phyloP scores from a whole-genome alignment of 1,284 basidiomycete genomes.

The Cryptococcus floricola region DNA sequence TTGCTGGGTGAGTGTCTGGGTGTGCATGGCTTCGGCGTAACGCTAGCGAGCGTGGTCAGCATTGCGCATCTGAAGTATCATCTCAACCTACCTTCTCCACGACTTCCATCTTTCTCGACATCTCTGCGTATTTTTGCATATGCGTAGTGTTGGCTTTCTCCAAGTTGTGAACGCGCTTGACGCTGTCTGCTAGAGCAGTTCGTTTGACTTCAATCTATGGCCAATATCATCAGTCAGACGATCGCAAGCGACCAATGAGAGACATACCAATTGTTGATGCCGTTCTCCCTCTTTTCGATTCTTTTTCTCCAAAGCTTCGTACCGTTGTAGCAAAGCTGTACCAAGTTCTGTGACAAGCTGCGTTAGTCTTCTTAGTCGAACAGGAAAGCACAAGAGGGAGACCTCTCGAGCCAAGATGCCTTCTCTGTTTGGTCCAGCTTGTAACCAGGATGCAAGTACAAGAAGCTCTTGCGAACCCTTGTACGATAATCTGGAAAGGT shows the following conservation, averaged over 20 bases:
- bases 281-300: too few species aligned
- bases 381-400: too few species aligned
- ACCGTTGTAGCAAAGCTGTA: too few species aligned
- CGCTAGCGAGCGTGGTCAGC: constrained; percentile 52
- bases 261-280: too few species aligned
- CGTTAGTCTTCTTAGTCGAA: too few species aligned
- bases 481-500: too few species aligned
- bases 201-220: constrained; percentile 38
- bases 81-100: constrained; percentile 46
- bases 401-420: too few species aligned
- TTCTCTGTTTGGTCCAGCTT: too few species aligned
- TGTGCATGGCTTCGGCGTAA: constrained; percentile 64
- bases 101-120: constrained; percentile 38
- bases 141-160: constrained; percentile 46
- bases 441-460: too few species aligned
- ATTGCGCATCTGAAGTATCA: background rate
- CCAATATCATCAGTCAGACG: background rate
- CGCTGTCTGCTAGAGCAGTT: constrained; percentile 36
- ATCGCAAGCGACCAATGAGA: background rate
- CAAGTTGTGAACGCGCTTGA: constrained; percentile 37
- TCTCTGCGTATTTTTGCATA: constrained; percentile 37
- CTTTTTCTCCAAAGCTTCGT: too few species aligned
- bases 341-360: too few species aligned
- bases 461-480: too few species aligned
- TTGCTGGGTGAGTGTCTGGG: constrained; percentile 45